Conservation (phyloP, 768 basidiomycete species). For the Hygrocybe coccinea region DNA sequence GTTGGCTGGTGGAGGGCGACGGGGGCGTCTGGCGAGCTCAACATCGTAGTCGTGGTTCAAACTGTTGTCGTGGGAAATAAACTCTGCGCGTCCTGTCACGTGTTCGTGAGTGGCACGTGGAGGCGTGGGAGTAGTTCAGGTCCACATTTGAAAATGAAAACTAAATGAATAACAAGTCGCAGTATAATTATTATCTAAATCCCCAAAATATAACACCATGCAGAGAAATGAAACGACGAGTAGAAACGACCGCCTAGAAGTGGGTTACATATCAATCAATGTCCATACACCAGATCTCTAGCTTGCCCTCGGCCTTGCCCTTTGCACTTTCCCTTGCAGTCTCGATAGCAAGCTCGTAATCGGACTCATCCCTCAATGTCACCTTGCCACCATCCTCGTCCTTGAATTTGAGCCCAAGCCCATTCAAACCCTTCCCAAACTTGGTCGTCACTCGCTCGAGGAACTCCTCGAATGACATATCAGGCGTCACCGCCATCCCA, state of each 20-base stretch:
- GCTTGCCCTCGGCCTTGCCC: slow-evolving; percentile 75
- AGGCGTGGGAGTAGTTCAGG: no score
- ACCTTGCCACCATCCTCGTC: slow-evolving; percentile 88
- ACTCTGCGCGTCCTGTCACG: slow-evolving; percentile 1
- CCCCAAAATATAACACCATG: no score
- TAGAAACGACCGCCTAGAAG: no score
- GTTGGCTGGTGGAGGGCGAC: slow-evolving; percentile 39
- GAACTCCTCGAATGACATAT: slow-evolving; percentile 69
- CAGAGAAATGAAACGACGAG: no score
- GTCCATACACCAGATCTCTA: slow-evolving; percentile 80
- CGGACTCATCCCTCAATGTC: slow-evolving; percentile 75
- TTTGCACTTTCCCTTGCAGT: slow-evolving; percentile 72
- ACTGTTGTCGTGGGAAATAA: not conserved
- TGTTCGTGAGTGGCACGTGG: not conserved
- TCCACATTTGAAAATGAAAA: no score
- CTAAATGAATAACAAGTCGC: no score
- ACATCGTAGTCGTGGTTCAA: not conserved
- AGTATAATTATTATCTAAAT: no score
- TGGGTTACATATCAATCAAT: slow-evolving; percentile 10
- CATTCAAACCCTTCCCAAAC: slow-evolving; percentile 55
- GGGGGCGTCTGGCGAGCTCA: slow-evolving; percentile 52
- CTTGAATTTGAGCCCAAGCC: slow-evolving; percentile 60
- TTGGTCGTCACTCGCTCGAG: slow-evolving; percentile 68
- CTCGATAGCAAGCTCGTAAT: slow-evolving; percentile 88
- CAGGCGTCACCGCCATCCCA: slow-evolving; percentile 75